A percentile compares a stretch with the other conserved stretches of the same genome.
Conservation (phyloP, 768 basidiomycete species). For the Naganishia vishniacii region DNA sequence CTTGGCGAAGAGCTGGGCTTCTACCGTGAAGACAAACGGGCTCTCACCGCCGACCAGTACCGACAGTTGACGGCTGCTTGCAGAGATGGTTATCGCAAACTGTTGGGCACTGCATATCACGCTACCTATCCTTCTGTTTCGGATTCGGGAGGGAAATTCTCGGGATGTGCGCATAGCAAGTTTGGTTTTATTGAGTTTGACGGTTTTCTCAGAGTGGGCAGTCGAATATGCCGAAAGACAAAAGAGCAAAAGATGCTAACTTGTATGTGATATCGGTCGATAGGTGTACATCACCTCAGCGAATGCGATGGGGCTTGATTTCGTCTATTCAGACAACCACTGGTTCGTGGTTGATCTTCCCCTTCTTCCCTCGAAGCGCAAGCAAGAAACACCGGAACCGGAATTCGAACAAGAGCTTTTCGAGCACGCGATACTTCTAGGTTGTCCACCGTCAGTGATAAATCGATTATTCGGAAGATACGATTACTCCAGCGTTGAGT, state of each 20-base stretch:
- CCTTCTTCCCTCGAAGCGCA: not conserved
- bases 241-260: not conserved
- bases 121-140: slow-evolving; percentile 9
- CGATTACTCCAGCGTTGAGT: slow-evolving; percentile 24
- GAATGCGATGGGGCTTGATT: slow-evolving; percentile 26
- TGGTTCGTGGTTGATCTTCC: slow-evolving; percentile 31
- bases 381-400: not conserved
- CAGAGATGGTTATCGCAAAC: not conserved
- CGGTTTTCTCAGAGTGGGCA: slow-evolving; percentile 24
- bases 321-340: slow-evolving; percentile 25
- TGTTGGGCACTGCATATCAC: slow-evolving; percentile 11
- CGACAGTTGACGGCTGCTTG: not conserved
- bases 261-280: not conserved
- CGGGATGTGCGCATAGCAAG: slow-evolving; percentile 26
- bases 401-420: slow-evolving; percentile 28
- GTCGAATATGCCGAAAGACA: not conserved
- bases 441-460: slow-evolving; percentile 22
- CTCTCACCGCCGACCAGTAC: not conserved
- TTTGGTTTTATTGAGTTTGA: slow-evolving; percentile 22
- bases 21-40: not conserved
- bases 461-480: slow-evolving; percentile 21
- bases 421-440: slow-evolving; percentile 22
- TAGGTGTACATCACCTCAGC: slow-evolving; percentile 27
- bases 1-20: not conserved
- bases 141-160: not conserved